Evolutionary conservation across 441 rosid species (phyloP).

Genomic region (Daphne laureola): DNA sequence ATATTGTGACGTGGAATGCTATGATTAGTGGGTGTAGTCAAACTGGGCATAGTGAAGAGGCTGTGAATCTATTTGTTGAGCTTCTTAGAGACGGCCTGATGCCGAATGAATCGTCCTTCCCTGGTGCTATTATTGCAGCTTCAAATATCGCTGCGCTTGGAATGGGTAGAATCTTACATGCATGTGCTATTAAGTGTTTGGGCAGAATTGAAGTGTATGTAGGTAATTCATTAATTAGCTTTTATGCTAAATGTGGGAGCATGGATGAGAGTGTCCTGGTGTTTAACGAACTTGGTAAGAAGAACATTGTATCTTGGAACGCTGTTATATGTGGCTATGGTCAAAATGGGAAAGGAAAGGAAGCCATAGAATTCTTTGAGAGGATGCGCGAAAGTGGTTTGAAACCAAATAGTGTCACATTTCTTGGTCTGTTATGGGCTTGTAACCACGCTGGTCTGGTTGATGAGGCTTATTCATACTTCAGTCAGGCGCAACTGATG

Average conservation of each 20-base stretch:
- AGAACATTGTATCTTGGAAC: constrained; percentile 57
- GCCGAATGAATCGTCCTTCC: constrained; percentile 54
- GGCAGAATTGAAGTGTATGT: constrained; percentile 27
- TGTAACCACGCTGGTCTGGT: constrained; percentile 76
- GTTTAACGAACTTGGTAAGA: constrained; percentile 34
- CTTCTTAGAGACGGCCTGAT: constrained; percentile 56
- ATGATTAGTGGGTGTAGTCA: constrained; percentile 73
- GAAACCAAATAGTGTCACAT: constrained; percentile 53
- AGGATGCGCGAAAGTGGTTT: constrained; percentile 33
- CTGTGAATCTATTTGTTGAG: constrained; percentile 51
- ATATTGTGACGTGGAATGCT: constrained; percentile 72
- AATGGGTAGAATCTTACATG: constrained; percentile 63
- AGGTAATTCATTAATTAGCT: constrained; percentile 60
- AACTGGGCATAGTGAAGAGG: constrained; percentile 64
- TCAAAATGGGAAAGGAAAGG: constrained; percentile 66
- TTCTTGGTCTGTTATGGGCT: constrained; percentile 67
- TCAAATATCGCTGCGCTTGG: constrained; percentile 64
- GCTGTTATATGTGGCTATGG: constrained; percentile 76
- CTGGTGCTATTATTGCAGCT: constrained; percentile 42
- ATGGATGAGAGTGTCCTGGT: constrained; percentile 56
- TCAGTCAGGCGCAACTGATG: constrained; percentile 34
- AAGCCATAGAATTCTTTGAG: constrained; percentile 46
- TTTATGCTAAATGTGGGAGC: constrained; percentile 75
- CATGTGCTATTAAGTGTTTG: constrained; percentile 47
- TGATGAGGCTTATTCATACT: constrained; percentile 51